These are phyloP conservation scores for Colletotrichum incanum DNA, from an alignment of 2,329 filamentous ascomycete species.

Conservation along the genomic window DNA sequence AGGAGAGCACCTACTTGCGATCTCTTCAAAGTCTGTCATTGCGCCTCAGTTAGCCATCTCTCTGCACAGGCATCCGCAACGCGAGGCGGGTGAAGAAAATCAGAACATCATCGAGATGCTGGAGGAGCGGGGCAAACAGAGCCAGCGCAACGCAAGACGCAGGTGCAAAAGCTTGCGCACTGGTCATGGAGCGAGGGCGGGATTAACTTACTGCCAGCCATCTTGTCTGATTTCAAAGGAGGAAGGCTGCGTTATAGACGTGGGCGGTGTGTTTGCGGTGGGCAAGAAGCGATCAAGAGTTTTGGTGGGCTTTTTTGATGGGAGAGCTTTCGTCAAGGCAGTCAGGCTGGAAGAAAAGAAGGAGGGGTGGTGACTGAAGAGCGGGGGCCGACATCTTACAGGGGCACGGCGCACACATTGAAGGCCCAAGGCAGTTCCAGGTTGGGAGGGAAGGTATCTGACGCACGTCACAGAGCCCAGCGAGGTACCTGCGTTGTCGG, in stretches of 20 bases:
- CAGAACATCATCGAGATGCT: neutral
- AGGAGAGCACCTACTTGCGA: constrained; percentile 62
- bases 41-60: constrained; percentile 31
- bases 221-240: constrained; percentile 36
- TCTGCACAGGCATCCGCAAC: neutral
- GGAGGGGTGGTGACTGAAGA: constrained; percentile 22
- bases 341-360: constrained; percentile 34
- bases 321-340: constrained; percentile 35
- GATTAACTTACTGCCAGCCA: constrained; percentile 37
- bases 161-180: constrained; percentile 3
- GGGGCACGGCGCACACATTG: constrained; percentile 7
- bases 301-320: constrained; percentile 21
- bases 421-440: neutral
- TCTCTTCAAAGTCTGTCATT: constrained; percentile 59
- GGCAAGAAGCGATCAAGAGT: constrained; percentile 9
- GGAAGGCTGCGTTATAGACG: neutral
- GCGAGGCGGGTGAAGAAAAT: neutral
- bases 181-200: neutral
- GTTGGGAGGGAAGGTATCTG: neutral
- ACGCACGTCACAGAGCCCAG: neutral
- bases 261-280: constrained; percentile 18
- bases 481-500: constrained; percentile 1
- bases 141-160: neutral
- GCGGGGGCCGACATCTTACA: constrained; percentile 7
- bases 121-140: constrained; percentile 4